Evolutionary conservation across 2,329 filamentous ascomycete species (phyloP).

Genomic region (Aspergillus pseudoterreus): DNA sequence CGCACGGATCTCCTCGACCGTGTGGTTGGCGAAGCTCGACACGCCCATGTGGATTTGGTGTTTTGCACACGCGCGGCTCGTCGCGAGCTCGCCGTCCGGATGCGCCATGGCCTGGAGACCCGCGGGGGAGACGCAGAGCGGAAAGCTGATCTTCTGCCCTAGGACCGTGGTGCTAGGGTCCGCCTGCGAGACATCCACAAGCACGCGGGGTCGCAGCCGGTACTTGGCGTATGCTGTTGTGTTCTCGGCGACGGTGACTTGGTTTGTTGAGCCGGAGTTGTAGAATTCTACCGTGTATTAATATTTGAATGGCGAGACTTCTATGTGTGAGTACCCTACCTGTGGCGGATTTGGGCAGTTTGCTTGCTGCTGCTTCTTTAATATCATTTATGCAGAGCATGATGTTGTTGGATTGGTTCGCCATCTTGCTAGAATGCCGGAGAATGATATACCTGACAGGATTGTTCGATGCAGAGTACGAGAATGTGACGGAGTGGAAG

Average conservation of each 20-base stretch:
- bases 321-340: background rate
- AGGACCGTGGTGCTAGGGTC: conserved; percentile 43
- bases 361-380: conserved; percentile 5
- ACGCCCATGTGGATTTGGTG: conserved; percentile 47
- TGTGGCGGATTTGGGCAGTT: conserved; percentile 1
- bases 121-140: conserved; percentile 52
- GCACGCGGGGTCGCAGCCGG: conserved; percentile 44
- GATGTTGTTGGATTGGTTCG: background rate
- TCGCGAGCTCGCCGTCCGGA: conserved; percentile 50
- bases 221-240: conserved; percentile 49
- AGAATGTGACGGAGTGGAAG: too few species aligned
- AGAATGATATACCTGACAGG: background rate
- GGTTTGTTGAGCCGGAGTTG: conserved; percentile 50
- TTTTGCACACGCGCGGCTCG: conserved; percentile 44
- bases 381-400: conserved; percentile 11
- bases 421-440: background rate
- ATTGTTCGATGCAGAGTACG: background rate
- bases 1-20: conserved; percentile 45
- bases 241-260: conserved; percentile 47
- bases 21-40: conserved; percentile 45
- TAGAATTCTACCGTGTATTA: conserved; percentile 45
- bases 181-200: conserved; percentile 42
- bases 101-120: conserved; percentile 54
- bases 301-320: background rate
- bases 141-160: conserved; percentile 42